phyloP scores from a whole-genome alignment of 768 basidiomycete species.

The Rhodotorula paludigena region DNA sequence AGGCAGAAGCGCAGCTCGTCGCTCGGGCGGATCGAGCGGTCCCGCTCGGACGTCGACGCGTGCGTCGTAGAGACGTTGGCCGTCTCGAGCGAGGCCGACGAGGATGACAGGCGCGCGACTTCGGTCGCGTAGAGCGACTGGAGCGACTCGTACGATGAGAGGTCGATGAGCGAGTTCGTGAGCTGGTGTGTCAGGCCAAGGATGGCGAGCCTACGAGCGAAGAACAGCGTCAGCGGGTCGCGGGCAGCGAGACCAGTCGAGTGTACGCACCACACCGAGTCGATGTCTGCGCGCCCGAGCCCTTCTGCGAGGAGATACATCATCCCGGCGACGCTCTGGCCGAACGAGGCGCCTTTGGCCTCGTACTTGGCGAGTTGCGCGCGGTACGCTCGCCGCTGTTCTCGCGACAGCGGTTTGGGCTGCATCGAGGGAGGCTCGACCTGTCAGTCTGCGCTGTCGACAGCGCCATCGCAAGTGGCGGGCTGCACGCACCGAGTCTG shows the following conservation, averaged over 20 bases:
- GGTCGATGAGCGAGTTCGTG: slow-evolving; percentile 75
- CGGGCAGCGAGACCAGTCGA: neutral
- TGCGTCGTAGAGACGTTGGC: slow-evolving; percentile 13
- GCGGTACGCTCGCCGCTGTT: slow-evolving; percentile 63
- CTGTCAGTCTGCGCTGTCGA: too few species aligned
- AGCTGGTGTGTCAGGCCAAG: slow-evolving; percentile 92
- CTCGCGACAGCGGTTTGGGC: slow-evolving; percentile 61
- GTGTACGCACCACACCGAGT: slow-evolving; percentile 74
- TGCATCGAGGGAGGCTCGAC: too few species aligned
- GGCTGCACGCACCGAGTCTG: slow-evolving; percentile 45
- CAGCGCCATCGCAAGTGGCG: too few species aligned
- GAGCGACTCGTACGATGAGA: slow-evolving; percentile 74
- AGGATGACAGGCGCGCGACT: slow-evolving; percentile 65
- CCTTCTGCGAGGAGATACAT: slow-evolving; percentile 84
- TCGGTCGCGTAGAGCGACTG: slow-evolving; percentile 81
- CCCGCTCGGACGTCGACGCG: slow-evolving; percentile 54
- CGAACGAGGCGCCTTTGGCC: slow-evolving; percentile 72
- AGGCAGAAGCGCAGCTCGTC: slow-evolving; percentile 92
- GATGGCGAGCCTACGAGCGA: slow-evolving; percentile 69
- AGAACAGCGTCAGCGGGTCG: neutral
- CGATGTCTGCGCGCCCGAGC: slow-evolving; percentile 88
- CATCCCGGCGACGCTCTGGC: slow-evolving; percentile 81
- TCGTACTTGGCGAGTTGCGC: slow-evolving; percentile 75
- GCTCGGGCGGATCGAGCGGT: slow-evolving; percentile 69
- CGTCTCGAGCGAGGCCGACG: slow-evolving; percentile 8